Evolutionary conservation across 768 basidiomycete species (phyloP).

Genomic region (Naganishia friedmannii): DNA sequence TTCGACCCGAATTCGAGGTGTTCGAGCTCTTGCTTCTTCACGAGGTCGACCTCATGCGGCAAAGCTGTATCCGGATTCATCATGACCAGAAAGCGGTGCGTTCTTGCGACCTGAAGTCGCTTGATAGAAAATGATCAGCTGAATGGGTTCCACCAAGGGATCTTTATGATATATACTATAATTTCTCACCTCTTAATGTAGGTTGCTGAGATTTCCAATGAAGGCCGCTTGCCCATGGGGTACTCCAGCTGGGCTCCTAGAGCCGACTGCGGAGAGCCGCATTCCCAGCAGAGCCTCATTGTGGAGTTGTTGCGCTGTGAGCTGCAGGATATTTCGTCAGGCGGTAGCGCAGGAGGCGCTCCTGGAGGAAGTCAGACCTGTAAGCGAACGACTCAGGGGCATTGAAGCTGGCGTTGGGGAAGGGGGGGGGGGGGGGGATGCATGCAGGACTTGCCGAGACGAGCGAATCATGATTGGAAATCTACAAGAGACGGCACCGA

Average conservation of each 20-base stretch:
- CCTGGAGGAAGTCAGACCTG: not conserved
- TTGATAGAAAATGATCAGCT: not conserved
- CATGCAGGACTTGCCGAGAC: not conserved
- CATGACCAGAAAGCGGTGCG: not conserved
- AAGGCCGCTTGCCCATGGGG: too few relatives aligned
- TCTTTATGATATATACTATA: not conserved
- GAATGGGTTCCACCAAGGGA: not conserved
- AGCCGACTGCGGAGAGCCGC: not conserved
- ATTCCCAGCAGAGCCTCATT: not conserved
- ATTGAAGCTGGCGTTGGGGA: too few relatives aligned
- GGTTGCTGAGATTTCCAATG: too few relatives aligned
- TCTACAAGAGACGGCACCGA: not conserved
- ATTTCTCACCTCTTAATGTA: not conserved
- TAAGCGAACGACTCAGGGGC: too few relatives aligned
- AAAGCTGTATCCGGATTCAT: not conserved
- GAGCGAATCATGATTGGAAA: not conserved
- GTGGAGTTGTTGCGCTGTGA: not conserved
- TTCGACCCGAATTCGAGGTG: constrained; percentile 10
- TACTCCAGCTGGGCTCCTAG: not conserved
- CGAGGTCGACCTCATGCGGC: not conserved
- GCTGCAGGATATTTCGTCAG: not conserved
- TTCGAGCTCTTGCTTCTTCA: not conserved
- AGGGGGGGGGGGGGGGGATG: too few relatives aligned
- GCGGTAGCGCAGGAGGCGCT: not conserved
- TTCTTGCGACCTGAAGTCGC: not conserved